phyloP scores from a whole-genome alignment of 805 yeast genomes.

The Priceomyces haplophilus region DNA sequence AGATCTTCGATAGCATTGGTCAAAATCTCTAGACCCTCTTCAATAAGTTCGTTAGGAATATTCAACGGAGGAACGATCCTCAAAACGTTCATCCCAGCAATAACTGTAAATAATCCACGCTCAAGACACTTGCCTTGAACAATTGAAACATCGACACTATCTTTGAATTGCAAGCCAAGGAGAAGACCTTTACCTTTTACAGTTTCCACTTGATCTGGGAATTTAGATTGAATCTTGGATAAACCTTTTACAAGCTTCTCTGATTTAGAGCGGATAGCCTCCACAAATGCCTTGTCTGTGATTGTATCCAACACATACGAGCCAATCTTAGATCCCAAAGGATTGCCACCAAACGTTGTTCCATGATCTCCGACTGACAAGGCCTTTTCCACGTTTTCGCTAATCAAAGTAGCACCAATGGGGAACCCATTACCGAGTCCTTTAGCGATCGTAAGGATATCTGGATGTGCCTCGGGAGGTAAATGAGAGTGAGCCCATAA shows the following conservation, averaged over 20 bases:
- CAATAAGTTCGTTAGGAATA: slow-evolving; percentile 65
- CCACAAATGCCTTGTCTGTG: slow-evolving; percentile 57
- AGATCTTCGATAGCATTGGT: slow-evolving; percentile 50
- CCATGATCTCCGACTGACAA: slow-evolving; percentile 95
- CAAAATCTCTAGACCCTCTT: slow-evolving; percentile 69
- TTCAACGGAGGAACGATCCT: slow-evolving; percentile 92
- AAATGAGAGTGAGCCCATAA: slow-evolving; percentile 87
- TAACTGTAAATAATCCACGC: slow-evolving; percentile 76
- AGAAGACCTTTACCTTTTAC: slow-evolving; percentile 88
- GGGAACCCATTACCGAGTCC: slow-evolving; percentile 97
- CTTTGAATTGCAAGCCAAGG: slow-evolving; percentile 72
- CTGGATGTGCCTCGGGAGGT: slow-evolving; percentile 86
- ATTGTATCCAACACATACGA: slow-evolving; percentile 69
- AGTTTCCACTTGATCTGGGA: slow-evolving; percentile 60
- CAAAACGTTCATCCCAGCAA: slow-evolving; percentile 89
- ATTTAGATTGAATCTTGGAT: slow-evolving; percentile 47
- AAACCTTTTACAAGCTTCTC: slow-evolving; percentile 52
- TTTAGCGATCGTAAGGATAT: slow-evolving; percentile 89
- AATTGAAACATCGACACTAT: slow-evolving; percentile 52
- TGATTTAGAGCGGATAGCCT: slow-evolving; percentile 59
- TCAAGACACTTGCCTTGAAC: slow-evolving; percentile 72
- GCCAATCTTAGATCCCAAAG: slow-evolving; percentile 82
- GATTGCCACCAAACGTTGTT: slow-evolving; percentile 97
- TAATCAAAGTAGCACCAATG: slow-evolving; percentile 87
- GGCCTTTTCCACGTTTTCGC: slow-evolving; percentile 69